Evolutionary conservation across 768 basidiomycete species (phyloP), one percentile per base, ranked within the genome.

Genomic region (Tulasnella sp.): DNA sequence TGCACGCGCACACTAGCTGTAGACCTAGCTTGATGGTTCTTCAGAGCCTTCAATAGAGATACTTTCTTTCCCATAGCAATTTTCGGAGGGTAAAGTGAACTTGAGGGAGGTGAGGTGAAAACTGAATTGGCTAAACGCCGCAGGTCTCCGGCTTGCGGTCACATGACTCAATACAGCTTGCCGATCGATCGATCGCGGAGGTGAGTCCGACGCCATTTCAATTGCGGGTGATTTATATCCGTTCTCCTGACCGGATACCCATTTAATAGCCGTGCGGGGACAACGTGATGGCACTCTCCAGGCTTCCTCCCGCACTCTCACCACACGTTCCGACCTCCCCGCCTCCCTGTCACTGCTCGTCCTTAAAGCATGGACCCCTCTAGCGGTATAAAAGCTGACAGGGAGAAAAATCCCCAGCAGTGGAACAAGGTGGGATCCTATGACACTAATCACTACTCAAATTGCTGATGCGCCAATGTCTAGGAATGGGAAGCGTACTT

Each of bases 1-100:
- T 67, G 61, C 3, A 67, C 61, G 32, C 61, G 61, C 10, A 35
- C 61, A 26, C 61, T 67, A 5, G 11, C 61, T 15, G 26, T 10
- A 4, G 26, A 67, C 29, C 61, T 6, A 0, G 61, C 55, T 32
- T 76, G 55, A n/a, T 39, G 75, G 35, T 39, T 69, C 51, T 57
- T 69, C 37, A 61, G n/a, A 1, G 75, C 61, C 23, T 29, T 76
- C 37, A 55, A 20, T 7, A 61, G 37, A 10, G 75, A 40, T 9
- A 48, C 44, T 55, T 74, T 74, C 73, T 74, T 74, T 67, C 61
- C 61, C 61, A 67, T 67, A 16, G 32, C 11, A 4, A 5, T 67
- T 26, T 18, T n/a, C 57, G 57, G 32, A 61, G 57, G 26, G 26
- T 10, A 29, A 6, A n/a, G 6, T 20, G 15, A n/a, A 16, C 18